Evolutionary conservation across 345 rosid genomes (phyloP).

Genomic region (Citrus medica): DNA sequence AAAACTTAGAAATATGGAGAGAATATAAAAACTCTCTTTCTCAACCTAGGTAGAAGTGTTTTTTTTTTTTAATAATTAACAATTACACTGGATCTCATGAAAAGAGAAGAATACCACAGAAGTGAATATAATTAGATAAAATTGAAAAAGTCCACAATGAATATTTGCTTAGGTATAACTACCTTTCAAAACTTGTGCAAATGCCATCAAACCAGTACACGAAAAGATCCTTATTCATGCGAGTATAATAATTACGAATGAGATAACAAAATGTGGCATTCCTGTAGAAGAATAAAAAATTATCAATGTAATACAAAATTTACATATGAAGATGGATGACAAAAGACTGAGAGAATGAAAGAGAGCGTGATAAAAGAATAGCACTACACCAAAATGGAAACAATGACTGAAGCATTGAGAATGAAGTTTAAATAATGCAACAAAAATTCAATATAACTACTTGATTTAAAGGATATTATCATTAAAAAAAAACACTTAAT

Average conservation of each 20-base stretch:
- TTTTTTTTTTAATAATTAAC: too few relatives aligned
- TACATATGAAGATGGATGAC: not conserved
- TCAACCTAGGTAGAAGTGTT: not conserved
- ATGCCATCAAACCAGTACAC: slow-evolving; percentile 81
- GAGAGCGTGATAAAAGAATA: not conserved
- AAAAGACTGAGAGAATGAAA: not conserved
- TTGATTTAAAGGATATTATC: too few relatives aligned
- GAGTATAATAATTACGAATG: slow-evolving; percentile 46
- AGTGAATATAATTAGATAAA: not conserved
- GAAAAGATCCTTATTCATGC: slow-evolving; percentile 59
- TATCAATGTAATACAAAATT: not conserved
- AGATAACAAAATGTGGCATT: slow-evolving; percentile 75
- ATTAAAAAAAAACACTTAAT: too few relatives aligned
- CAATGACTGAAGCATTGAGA: too few relatives aligned
- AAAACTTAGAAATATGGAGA: not conserved
- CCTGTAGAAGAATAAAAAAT: slow-evolving; percentile 41
- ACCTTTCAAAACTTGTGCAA: slow-evolving; percentile 79
- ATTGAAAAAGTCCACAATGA: not conserved
- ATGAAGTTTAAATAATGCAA: too few relatives aligned
- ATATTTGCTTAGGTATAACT: slow-evolving; percentile 3
- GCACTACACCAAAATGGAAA: not conserved
- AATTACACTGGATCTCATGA: not conserved
- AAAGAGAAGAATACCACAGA: not conserved
- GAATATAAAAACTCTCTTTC: not conserved
- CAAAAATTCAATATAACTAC: too few relatives aligned